phyloP scores from a whole-genome alignment of 192 early-diverging fungal genomes.

The Geranomyces michiganensis region DNA sequence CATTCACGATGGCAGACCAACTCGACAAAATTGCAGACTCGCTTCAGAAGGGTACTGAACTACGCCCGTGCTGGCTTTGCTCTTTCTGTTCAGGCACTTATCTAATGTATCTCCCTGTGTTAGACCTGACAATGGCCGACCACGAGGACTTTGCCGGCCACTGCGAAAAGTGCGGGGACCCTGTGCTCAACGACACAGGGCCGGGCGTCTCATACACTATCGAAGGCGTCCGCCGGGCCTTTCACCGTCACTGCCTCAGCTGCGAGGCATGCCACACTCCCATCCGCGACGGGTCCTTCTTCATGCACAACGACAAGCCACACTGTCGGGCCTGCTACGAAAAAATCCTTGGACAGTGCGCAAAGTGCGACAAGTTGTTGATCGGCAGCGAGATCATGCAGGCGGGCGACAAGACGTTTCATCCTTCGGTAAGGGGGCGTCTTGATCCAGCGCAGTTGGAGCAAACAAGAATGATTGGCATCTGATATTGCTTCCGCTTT shows the following conservation, averaged over 20 bases:
- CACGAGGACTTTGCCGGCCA: slow-evolving; percentile 31
- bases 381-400: slow-evolving; percentile 17
- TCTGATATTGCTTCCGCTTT: too few relatives aligned
- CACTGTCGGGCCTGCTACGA: slow-evolving; percentile 26
- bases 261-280: slow-evolving; percentile 21
- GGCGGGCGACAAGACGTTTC: slow-evolving; percentile 29
- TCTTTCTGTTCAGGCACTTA: too few relatives aligned
- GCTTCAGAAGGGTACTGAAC: slow-evolving; percentile 11
- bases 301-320: slow-evolving; percentile 24
- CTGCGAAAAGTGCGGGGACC: slow-evolving; percentile 25
- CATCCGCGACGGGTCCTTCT: slow-evolving; percentile 27
- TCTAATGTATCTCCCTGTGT: background rate
- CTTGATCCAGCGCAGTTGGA: too few relatives aligned
- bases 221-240: slow-evolving; percentile 28
- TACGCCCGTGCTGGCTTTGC: too few relatives aligned
- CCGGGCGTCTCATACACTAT: slow-evolving; percentile 35
- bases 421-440: slow-evolving; percentile 31
- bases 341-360: slow-evolving; percentile 26
- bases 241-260: slow-evolving; percentile 28
- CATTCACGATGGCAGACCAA: slow-evolving; percentile 5
- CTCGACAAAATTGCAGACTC: slow-evolving; percentile 12
- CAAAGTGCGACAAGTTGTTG: slow-evolving; percentile 16
- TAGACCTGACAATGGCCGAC: slow-evolving; percentile 21
- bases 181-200: slow-evolving; percentile 30
- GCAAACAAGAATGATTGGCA: too few relatives aligned